Evolutionary conservation across 345 rosid species (phyloP).

Genomic region (Camelina sativa): DNA sequence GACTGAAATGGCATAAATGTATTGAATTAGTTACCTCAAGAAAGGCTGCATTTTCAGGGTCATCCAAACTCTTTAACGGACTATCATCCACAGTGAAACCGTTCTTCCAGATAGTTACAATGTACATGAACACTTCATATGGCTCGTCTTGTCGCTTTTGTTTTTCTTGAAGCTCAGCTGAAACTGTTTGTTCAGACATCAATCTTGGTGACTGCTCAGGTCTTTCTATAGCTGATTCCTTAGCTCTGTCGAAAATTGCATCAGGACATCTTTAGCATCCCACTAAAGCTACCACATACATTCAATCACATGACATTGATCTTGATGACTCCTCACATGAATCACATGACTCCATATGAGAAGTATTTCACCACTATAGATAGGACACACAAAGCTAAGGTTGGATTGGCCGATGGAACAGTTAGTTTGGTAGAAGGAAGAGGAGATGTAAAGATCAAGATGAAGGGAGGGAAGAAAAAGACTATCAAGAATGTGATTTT

Average conservation of each 20-base stretch:
- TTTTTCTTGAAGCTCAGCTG: conserved; percentile 47
- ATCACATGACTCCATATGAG: too few relatives aligned
- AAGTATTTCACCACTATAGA: too few relatives aligned
- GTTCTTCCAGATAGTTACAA: conserved; percentile 71
- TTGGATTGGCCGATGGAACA: too few relatives aligned
- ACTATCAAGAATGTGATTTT: too few relatives aligned
- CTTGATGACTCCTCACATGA: too few relatives aligned
- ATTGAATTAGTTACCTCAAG: conserved; percentile 55
- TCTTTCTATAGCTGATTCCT: conserved; percentile 33
- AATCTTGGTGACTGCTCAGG: conserved; percentile 46
- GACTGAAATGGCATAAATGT: background rate
- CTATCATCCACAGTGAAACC: conserved; percentile 73
- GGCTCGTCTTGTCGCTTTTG: background rate
- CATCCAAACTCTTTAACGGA: conserved; percentile 61
- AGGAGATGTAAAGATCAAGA: too few relatives aligned
- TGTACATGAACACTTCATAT: conserved; percentile 24
- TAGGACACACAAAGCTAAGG: too few relatives aligned
- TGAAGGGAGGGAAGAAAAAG: too few relatives aligned
- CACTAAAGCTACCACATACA: conserved; percentile 44
- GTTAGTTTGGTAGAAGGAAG: too few relatives aligned
- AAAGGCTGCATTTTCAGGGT: conserved; percentile 63
- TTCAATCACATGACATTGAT: too few relatives aligned
- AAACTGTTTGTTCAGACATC: conserved; percentile 5
- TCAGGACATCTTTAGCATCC: conserved; percentile 62
- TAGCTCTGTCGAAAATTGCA: conserved; percentile 41